Conservation (phyloP, 2,329 filamentous ascomycete species). For the Trichoderma afroharzianum region DNA sequence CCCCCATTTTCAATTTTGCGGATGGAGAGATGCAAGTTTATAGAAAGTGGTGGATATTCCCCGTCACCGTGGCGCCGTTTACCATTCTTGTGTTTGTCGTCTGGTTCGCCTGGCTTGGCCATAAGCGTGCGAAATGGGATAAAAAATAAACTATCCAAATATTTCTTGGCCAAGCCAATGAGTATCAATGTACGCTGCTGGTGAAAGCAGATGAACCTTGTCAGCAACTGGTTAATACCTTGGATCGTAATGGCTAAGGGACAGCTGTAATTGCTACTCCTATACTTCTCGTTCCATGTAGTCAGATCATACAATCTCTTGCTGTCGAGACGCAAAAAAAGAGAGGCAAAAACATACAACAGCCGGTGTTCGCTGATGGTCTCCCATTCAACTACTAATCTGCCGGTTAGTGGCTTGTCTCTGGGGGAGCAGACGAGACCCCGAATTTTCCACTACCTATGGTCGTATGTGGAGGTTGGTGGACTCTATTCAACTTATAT, state of each 20-base stretch:
- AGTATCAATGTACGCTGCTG: neutral
- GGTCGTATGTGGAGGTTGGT: too few species aligned
- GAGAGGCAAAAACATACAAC: too few species aligned
- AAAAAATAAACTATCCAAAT: neutral
- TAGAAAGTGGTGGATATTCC: neutral
- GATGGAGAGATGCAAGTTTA: slow-evolving; percentile 16
- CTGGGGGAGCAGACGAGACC: too few species aligned
- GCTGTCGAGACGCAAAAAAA: too few species aligned
- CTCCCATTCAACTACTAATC: too few species aligned
- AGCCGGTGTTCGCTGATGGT: too few species aligned
- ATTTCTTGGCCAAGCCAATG: neutral
- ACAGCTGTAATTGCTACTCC: neutral
- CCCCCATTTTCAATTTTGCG: slow-evolving; percentile 39
- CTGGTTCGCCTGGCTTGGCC: neutral
- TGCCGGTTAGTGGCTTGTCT: too few species aligned
- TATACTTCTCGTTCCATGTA: neutral
- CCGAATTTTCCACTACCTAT: too few species aligned
- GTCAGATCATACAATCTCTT: too few species aligned
- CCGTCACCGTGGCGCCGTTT: neutral
- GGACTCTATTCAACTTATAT: too few species aligned
- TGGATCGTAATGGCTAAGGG: neutral
- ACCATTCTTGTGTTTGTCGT: neutral
- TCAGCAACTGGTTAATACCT: neutral
- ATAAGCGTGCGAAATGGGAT: neutral
- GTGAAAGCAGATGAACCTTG: neutral